Conservation (phyloP, 2,329 filamentous ascomycete genomes). For the Aspergillus fischeri region DNA sequence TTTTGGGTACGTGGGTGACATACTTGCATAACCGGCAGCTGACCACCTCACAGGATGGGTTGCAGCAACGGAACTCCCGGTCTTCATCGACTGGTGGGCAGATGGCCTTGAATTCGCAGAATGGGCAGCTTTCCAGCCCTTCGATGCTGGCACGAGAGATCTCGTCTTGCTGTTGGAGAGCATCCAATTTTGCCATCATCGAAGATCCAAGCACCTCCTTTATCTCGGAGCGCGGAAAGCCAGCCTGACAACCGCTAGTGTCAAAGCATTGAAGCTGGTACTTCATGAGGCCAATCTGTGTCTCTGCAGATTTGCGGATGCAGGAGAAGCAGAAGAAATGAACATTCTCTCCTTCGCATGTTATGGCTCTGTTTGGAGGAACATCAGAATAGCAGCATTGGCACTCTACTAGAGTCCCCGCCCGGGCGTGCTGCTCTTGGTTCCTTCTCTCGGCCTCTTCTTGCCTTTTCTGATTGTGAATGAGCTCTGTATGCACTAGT, state of each 20-base stretch:
- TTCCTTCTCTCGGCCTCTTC: conserved; percentile 30
- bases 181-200: conserved; percentile 59
- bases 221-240: conserved; percentile 56
- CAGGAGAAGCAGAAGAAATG: conserved; percentile 72
- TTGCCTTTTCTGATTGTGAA: conserved; percentile 17
- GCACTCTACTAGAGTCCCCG: conserved; percentile 62
- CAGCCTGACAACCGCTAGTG: conserved; percentile 59
- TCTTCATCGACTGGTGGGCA: conserved; percentile 64
- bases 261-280: conserved; percentile 70
- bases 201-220: conserved; percentile 56
- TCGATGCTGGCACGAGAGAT: conserved; percentile 68
- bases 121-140: conserved; percentile 71
- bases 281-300: conserved; percentile 63
- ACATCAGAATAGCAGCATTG: conserved; percentile 68
- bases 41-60: conserved; percentile 58
- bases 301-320: conserved; percentile 61
- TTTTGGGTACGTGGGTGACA: conserved; percentile 67
- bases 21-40: conserved; percentile 66
- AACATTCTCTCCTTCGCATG: conserved; percentile 55
- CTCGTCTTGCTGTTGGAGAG: conserved; percentile 66
- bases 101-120: conserved; percentile 75
- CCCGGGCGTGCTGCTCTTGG: conserved; percentile 35
- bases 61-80: conserved; percentile 69
- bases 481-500: conserved; percentile 2
- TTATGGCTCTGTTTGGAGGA: conserved; percentile 63